Percentiles rank a stretch among this genome's conserved stretches.
phyloP scores from a whole-genome alignment of 2,329 filamentous ascomycete species.

The Pyrenophora graminea region DNA sequence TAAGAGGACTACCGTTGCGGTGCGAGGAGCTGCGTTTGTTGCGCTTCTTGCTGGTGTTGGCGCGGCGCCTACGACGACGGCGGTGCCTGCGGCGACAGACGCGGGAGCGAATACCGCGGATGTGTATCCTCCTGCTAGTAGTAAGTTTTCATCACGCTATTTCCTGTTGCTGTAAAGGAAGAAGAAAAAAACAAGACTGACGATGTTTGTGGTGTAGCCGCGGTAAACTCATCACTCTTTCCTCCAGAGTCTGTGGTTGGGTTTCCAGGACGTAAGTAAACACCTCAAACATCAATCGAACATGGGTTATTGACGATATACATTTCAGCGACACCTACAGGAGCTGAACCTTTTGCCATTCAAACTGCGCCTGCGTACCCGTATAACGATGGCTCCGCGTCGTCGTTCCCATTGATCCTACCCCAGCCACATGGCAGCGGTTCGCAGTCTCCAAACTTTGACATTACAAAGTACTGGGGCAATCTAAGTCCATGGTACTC shows the following conservation, averaged over 20 bases:
- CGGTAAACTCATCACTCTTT: constrained; percentile 29
- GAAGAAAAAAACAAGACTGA: too few species aligned
- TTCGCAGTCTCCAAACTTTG: constrained; percentile 24
- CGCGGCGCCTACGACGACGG: constrained; percentile 18
- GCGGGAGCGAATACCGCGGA: constrained; percentile 25
- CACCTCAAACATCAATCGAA: too few species aligned
- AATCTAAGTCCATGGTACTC: constrained; percentile 40
- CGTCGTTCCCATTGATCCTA: constrained; percentile 28
- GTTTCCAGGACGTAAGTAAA: constrained; percentile 27
- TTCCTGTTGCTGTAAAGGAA: too few species aligned
- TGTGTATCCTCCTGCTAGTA: constrained; percentile 30
- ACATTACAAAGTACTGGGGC: constrained; percentile 39
- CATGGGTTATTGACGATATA: not conserved
- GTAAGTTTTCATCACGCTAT: constrained; percentile 16
- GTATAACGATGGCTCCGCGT: constrained; percentile 31
- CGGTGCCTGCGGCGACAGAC: constrained; percentile 19
- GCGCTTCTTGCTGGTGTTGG: constrained; percentile 14
- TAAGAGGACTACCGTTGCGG: constrained; percentile 1
- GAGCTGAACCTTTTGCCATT: constrained; percentile 33
- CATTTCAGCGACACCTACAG: constrained; percentile 28
- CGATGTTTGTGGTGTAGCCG: constrained; percentile 19
- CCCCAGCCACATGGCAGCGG: constrained; percentile 28
- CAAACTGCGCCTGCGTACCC: constrained; percentile 36
- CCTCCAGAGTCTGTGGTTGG: constrained; percentile 35
- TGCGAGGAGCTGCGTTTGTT: constrained; percentile 14